Conservation (phyloP, 805 yeast species). For the Kluyveromyces starmeri region DNA sequence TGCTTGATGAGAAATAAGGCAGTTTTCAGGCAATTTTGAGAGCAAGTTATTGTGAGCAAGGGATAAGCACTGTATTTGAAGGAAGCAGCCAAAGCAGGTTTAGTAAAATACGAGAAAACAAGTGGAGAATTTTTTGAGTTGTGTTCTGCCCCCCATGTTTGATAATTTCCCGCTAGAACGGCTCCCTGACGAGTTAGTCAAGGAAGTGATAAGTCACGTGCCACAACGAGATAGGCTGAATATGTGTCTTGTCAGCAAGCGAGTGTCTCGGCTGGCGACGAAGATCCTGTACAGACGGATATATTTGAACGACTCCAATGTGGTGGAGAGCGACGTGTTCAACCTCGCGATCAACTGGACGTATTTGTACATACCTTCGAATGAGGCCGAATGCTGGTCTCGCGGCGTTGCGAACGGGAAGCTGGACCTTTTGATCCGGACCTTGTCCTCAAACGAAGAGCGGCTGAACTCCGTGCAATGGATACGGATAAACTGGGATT, state of each 20-base stretch:
- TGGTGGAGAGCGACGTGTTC: slow-evolving; percentile 30
- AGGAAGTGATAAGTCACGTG: slow-evolving; percentile 29
- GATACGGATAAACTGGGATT: slow-evolving; percentile 37
- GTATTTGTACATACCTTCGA: slow-evolving; percentile 23
- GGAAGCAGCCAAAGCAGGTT: too few relatives aligned
- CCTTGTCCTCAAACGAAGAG: slow-evolving; percentile 18
- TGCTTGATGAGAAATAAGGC: too few relatives aligned
- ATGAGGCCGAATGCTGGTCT: slow-evolving; percentile 19
- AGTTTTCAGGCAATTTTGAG: too few relatives aligned
- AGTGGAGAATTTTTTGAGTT: too few relatives aligned
- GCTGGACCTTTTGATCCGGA: slow-evolving; percentile 20
- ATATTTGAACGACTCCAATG: slow-evolving; percentile 34
- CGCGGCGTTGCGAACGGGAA: slow-evolving; percentile 26
- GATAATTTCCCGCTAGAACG: slow-evolving; percentile 11
- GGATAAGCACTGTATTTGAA: too few relatives aligned
- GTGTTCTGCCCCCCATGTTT: neutral
- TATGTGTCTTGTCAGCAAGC: slow-evolving; percentile 21
- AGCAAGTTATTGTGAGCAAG: too few relatives aligned
- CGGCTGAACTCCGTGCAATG: slow-evolving; percentile 28
- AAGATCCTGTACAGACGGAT: slow-evolving; percentile 30
- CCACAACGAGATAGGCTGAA: slow-evolving; percentile 29
- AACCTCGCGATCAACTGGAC: slow-evolving; percentile 35
- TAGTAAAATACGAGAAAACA: too few relatives aligned
- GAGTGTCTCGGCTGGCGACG: slow-evolving; percentile 26
- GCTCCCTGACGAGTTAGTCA: slow-evolving; percentile 23